A percentile compares a stretch with the other conserved stretches of the same genome.
Conservation (phyloP, 805 yeast species). For the Wickerhamiella alocasiicola region DNA sequence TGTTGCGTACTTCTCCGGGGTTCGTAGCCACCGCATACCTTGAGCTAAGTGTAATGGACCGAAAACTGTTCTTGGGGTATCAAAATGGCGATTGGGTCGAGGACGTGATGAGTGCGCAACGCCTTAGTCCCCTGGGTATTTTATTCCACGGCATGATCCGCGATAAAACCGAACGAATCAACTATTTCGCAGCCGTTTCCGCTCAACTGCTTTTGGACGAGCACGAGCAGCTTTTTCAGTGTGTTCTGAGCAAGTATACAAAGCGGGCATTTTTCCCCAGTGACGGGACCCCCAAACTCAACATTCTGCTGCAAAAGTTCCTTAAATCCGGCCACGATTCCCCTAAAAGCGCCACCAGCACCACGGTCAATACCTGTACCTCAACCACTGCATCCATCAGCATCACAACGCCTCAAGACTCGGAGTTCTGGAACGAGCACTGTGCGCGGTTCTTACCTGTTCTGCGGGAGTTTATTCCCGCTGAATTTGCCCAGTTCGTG, state of each 20-base stretch:
- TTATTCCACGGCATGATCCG: constrained; percentile 25
- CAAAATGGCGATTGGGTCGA: constrained; percentile 18
- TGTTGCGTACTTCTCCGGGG: constrained; percentile 27
- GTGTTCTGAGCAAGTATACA: constrained; percentile 18
- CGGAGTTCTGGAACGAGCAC: constrained; percentile 5
- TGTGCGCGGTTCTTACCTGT: neutral
- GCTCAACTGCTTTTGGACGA: constrained; percentile 17
- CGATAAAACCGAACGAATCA: constrained; percentile 19
- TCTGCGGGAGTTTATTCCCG: constrained; percentile 15
- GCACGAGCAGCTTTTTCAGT: constrained; percentile 14
- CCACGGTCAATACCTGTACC: neutral
- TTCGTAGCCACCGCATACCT: constrained; percentile 24
- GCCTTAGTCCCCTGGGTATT: constrained; percentile 23
- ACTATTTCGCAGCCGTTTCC: constrained; percentile 22
- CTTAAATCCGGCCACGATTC: neutral
- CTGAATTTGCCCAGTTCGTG: constrained; percentile 15
- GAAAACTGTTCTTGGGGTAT: constrained; percentile 13
- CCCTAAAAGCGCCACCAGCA: neutral
- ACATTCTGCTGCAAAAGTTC: constrained; percentile 10
- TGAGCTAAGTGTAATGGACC: constrained; percentile 14
- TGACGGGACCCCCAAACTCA: constrained; percentile 12
- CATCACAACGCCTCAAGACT: neutral
- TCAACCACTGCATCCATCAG: neutral
- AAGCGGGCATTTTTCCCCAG: constrained; percentile 13
- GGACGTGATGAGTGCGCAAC: constrained; percentile 18